Evolutionary conservation across 371 early-diverging fungal genomes (phyloP).

Genomic region (Lichtheimia corymbifera): DNA sequence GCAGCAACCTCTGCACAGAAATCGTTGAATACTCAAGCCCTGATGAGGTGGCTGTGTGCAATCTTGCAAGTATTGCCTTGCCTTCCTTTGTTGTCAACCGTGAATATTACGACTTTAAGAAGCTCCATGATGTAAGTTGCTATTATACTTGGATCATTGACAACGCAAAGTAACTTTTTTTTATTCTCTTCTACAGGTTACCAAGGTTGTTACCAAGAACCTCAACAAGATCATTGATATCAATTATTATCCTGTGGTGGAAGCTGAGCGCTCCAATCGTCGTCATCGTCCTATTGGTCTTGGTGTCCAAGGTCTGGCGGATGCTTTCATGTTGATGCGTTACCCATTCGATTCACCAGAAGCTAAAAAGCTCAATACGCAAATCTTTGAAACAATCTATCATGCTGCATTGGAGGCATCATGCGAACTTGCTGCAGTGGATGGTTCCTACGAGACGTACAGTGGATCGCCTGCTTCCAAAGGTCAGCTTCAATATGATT

Average conservation of each 20-base stretch:
- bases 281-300: slow-evolving; percentile 98
- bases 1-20: slow-evolving; percentile 87
- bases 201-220: slow-evolving; percentile 90
- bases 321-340: slow-evolving; percentile 96
- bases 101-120: slow-evolving; percentile 68
- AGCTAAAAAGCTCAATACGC: slow-evolving; percentile 86
- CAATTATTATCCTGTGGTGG: slow-evolving; percentile 96
- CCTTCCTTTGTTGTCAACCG: slow-evolving; percentile 88
- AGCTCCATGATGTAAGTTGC: slow-evolving; percentile 61
- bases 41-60: slow-evolving; percentile 99
- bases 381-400: slow-evolving; percentile 99
- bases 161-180: slow-evolving; percentile 4
- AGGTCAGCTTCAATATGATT: slow-evolving; percentile 96
- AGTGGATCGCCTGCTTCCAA: slow-evolving; percentile 90
- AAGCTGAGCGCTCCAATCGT: slow-evolving; percentile 89
- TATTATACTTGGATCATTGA: slow-evolving; percentile 10
- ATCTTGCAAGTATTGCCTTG: slow-evolving; percentile 96
- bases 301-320: slow-evolving; percentile 99
- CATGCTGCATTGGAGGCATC: slow-evolving; percentile 96
- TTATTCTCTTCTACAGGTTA: slow-evolving; percentile 34
- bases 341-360: slow-evolving; percentile 96
- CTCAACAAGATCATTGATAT: slow-evolving; percentile 98
- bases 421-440: slow-evolving; percentile 84
- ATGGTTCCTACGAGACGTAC: slow-evolving; percentile 93
- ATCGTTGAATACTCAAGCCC: slow-evolving; percentile 96